phyloP scores from a whole-genome alignment of 495 filamentous ascomycete genomes.

The Penicillium psychrofluorescens region DNA sequence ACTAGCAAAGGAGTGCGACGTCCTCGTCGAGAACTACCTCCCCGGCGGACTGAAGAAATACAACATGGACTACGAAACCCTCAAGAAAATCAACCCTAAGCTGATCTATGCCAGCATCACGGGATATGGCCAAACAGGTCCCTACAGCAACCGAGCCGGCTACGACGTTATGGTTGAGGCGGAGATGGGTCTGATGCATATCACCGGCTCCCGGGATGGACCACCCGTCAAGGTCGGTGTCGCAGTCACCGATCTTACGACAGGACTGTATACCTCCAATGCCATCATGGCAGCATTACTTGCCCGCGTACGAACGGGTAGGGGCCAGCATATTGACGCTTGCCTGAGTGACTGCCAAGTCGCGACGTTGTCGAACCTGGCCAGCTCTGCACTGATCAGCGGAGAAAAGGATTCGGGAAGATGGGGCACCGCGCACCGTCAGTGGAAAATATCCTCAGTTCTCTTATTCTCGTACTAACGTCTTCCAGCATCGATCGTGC shows the following conservation, averaged over 20 bases:
- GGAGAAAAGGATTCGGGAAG: slow-evolving; percentile 80
- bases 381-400: slow-evolving; percentile 84
- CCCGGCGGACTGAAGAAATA: slow-evolving; percentile 91
- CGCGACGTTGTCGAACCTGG: slow-evolving; percentile 86
- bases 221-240: slow-evolving; percentile 96
- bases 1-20: slow-evolving; percentile 77
- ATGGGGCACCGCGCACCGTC: slow-evolving; percentile 95
- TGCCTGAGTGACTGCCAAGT: slow-evolving; percentile 90
- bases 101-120: slow-evolving; percentile 65
- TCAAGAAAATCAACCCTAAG: slow-evolving; percentile 71
- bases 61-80: slow-evolving; percentile 71
- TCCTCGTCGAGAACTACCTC: slow-evolving; percentile 95
- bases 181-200: slow-evolving; percentile 97
- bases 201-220: slow-evolving; percentile 80
- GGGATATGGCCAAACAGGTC: slow-evolving; percentile 85
- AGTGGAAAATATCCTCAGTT: slow-evolving; percentile 19
- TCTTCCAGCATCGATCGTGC: slow-evolving; percentile 78
- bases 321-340: slow-evolving; percentile 89
- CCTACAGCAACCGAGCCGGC: slow-evolving; percentile 79
- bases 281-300: slow-evolving; percentile 91
- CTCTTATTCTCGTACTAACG: slow-evolving; percentile 5
- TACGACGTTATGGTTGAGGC: slow-evolving; percentile 99
- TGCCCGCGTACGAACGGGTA: slow-evolving; percentile 56
- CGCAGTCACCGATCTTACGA: slow-evolving; percentile 92
- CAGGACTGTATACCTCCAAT: slow-evolving; percentile 95